Conservation (phyloP, 768 basidiomycete species). For the Filobasidium wieringae region DNA sequence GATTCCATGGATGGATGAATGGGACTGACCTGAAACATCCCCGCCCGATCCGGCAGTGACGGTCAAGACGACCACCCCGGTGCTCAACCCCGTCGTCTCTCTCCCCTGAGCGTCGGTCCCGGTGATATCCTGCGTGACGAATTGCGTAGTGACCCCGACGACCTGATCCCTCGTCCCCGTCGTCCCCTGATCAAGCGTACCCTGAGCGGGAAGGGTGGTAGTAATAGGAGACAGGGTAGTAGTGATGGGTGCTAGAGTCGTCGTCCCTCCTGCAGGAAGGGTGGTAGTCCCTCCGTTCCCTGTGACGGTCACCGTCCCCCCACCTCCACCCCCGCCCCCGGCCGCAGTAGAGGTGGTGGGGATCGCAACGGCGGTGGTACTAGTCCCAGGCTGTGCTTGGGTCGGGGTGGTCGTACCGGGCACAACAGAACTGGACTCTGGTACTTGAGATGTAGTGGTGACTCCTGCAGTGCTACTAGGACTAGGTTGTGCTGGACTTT, state of each 20-base stretch:
- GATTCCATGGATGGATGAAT: no score
- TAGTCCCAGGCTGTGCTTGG: background rate
- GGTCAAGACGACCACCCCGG: constrained; percentile 1
- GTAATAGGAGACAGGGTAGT: no score
- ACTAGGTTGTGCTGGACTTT: no score
- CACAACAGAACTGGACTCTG: background rate
- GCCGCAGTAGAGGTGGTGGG: background rate
- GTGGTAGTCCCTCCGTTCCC: no score
- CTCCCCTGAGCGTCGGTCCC: background rate
- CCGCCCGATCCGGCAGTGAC: constrained; percentile 1
- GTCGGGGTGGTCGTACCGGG: background rate
- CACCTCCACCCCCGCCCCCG: background rate
- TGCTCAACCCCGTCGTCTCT: background rate
- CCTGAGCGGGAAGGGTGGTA: background rate
- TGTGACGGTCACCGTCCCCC: background rate
- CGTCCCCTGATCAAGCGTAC: background rate
- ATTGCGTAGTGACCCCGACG: constrained; percentile 5
- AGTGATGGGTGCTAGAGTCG: no score
- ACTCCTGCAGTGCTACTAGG: no score
- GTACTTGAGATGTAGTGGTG: background rate
- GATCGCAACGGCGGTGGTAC: background rate
- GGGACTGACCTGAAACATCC: no score
- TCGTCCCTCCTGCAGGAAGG: no score
- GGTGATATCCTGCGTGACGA: constrained; percentile 1
- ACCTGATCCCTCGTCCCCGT: background rate